These are phyloP conservation scores for Cladophialophora psammophila DNA, from an alignment of 2,329 filamentous ascomycete genomes.

Conservation along the genomic window DNA sequence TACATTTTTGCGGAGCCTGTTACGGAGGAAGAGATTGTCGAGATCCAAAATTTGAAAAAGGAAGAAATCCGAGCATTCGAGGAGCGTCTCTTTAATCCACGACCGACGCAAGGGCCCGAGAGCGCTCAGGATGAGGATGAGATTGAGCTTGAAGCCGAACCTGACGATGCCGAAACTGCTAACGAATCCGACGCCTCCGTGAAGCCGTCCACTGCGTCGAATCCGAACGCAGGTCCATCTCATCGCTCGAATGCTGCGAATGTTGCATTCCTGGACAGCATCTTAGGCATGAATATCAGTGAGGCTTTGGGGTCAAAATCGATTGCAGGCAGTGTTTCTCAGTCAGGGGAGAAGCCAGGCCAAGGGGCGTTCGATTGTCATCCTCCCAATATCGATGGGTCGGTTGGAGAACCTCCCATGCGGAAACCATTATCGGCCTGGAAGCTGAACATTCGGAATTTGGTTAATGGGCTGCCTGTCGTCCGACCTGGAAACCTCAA, in stretches of 20 bases:
- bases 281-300: slow-evolving; percentile 27
- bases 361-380: not conserved
- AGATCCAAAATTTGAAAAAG: slow-evolving; percentile 74
- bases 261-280: slow-evolving; percentile 35
- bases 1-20: slow-evolving; percentile 92
- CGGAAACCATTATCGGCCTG: slow-evolving; percentile 63
- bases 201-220: not conserved
- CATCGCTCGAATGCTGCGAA: slow-evolving; percentile 35
- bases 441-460: slow-evolving; percentile 75
- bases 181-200: slow-evolving; percentile 1
- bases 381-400: slow-evolving; percentile 4
- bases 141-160: slow-evolving; percentile 8
- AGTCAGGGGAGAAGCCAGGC: not conserved
- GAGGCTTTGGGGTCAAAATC: slow-evolving; percentile 11
- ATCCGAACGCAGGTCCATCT: not conserved
- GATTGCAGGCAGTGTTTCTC: not conserved
- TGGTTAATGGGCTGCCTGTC: slow-evolving; percentile 71
- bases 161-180: slow-evolving; percentile 18
- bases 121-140: slow-evolving; percentile 32
- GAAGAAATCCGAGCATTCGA: slow-evolving; percentile 74
- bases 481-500: slow-evolving; percentile 64
- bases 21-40: slow-evolving; percentile 71
- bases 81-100: slow-evolving; percentile 51
- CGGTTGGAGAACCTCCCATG: not conserved
- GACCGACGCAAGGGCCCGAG: slow-evolving; percentile 39